A percentile compares a stretch with the other conserved stretches of the same genome.
Evolutionary conservation across 2,329 filamentous ascomycete genomes (phyloP).

Genomic region (Bisporella sp.): DNA sequence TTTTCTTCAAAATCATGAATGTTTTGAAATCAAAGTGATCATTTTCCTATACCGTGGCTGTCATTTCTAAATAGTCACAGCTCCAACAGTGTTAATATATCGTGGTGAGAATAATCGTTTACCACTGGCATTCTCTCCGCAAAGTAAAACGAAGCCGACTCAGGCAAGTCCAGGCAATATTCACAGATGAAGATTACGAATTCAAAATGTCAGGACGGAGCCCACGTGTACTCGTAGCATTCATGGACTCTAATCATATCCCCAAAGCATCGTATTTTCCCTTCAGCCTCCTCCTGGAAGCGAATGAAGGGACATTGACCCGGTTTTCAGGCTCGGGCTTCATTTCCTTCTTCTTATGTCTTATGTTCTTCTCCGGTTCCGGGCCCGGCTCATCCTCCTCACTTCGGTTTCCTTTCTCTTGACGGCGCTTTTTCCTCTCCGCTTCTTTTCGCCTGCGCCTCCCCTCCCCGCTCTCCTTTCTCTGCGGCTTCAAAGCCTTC

Average conservation of each 20-base stretch:
- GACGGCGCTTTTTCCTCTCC: constrained; percentile 18
- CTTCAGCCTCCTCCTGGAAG: constrained; percentile 11
- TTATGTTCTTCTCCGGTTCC: constrained; percentile 2
- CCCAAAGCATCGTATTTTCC: constrained; percentile 22
- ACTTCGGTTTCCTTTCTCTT: constrained; percentile 13
- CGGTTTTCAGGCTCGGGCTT: constrained; percentile 8
- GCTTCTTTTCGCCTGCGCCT: constrained; percentile 8
- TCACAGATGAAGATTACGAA: no score
- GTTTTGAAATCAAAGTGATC: no score
- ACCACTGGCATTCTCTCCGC: no score
- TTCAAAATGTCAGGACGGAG: no score
- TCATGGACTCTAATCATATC: constrained; percentile 4
- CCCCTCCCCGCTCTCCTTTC: constrained; percentile 3
- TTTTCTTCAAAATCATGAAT: no score
- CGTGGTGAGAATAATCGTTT: no score
- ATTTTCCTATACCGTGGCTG: no score
- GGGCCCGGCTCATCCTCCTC: constrained; percentile 2
- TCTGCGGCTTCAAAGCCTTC: constrained; percentile 6
- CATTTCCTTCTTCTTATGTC: constrained; percentile 4
- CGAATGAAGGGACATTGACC: constrained; percentile 13
- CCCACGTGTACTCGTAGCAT: no score
- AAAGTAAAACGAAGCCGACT: no score
- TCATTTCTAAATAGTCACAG: no score
- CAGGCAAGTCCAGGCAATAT: no score
- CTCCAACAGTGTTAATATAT: no score